A percentile compares a stretch with the other conserved stretches of the same genome.
Evolutionary conservation across 768 basidiomycete genomes (phyloP).

Genomic region (Hydnomerulius pinastri): DNA sequence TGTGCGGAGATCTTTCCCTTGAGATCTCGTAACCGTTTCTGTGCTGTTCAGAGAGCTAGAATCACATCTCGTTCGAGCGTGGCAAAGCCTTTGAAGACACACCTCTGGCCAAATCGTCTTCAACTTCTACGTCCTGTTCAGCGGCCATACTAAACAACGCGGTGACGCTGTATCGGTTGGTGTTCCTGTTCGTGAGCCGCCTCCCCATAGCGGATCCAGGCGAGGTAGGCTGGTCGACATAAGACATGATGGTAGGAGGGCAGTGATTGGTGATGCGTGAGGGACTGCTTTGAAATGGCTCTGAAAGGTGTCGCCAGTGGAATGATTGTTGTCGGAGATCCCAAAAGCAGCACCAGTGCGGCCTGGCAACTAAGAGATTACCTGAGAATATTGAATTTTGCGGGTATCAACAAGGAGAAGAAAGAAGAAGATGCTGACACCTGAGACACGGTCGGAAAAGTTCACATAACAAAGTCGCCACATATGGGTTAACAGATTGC

Average conservation of each 20-base stretch:
- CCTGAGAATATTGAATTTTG: slow-evolving; percentile 17
- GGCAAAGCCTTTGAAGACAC: slow-evolving; percentile 26
- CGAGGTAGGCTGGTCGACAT: slow-evolving; percentile 59
- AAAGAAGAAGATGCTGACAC: slow-evolving; percentile 7
- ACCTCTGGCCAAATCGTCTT: slow-evolving; percentile 96
- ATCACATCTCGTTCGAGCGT: no score
- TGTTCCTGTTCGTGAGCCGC: slow-evolving; percentile 87
- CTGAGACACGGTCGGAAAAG: no score
- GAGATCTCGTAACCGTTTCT: slow-evolving; percentile 94
- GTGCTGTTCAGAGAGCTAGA: slow-evolving; percentile 54
- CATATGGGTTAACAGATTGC: neutral
- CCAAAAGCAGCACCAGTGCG: slow-evolving; percentile 45
- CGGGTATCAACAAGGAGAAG: slow-evolving; percentile 40
- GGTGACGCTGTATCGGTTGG: slow-evolving; percentile 94
- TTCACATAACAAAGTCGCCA: no score
- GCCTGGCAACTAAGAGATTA: slow-evolving; percentile 19
- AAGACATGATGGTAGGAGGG: slow-evolving; percentile 48
- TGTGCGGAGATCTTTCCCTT: slow-evolving; percentile 97
- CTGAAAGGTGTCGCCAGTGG: slow-evolving; percentile 4
- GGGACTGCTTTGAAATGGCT: slow-evolving; percentile 4
- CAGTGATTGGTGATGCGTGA: slow-evolving; percentile 1
- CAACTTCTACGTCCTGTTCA: slow-evolving; percentile 97
- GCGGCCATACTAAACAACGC: slow-evolving; percentile 97
- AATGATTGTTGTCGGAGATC: slow-evolving; percentile 6
- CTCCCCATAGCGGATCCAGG: slow-evolving; percentile 68